A percentile compares a stretch with the other conserved stretches of the same genome.
Evolutionary conservation across 73 alveolate genomes (phyloP).

Genomic region (Tetrahymena thermophila): DNA sequence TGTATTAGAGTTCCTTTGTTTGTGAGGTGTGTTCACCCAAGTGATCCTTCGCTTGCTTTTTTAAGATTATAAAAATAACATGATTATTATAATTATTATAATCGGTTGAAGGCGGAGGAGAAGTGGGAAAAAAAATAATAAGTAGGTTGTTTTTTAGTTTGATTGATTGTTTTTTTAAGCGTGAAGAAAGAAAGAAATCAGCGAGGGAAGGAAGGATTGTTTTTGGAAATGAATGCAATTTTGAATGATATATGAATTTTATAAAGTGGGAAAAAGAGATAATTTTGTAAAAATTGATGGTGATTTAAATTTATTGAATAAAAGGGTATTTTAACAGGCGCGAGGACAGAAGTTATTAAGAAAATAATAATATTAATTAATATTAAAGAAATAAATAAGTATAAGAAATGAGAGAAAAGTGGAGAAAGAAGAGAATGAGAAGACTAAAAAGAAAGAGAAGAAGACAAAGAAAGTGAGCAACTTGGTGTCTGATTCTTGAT

Average conservation of each 20-base stretch:
- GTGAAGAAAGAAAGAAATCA: neutral
- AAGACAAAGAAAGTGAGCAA: constrained; percentile 33
- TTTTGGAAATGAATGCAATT: neutral
- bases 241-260: neutral
- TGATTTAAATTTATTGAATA: neutral
- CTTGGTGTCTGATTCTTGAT: neutral
- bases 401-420: constrained; percentile 47
- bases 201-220: neutral
- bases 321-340: neutral
- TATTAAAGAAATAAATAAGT: neutral
- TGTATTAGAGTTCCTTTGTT: neutral
- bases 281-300: neutral
- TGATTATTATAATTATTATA: too few species aligned
- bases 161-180: neutral
- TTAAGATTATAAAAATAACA: too few species aligned
- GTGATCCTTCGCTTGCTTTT: neutral
- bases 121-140: neutral
- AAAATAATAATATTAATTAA: constrained; percentile 8
- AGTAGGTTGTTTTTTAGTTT: neutral
- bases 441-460: constrained; percentile 51
- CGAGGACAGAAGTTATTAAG: neutral
- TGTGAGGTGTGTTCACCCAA: neutral
- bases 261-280: neutral
- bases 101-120: neutral
- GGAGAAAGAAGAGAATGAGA: constrained; percentile 56